Conservation (phyloP, 345 rosid species). For the Pelargonium nanum region DNA sequence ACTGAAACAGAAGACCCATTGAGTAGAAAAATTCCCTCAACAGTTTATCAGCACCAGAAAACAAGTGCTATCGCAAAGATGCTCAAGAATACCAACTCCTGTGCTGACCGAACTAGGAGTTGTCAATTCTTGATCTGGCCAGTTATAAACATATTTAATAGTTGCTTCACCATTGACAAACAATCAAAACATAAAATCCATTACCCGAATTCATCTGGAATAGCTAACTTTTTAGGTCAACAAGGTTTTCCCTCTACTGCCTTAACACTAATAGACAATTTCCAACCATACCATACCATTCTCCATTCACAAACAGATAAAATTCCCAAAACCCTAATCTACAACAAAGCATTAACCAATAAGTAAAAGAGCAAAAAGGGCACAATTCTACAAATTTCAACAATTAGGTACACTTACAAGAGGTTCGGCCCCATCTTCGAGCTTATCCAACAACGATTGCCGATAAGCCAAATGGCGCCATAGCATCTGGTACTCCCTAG, state of each 20-base stretch:
- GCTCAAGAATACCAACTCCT: background rate
- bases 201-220: background rate
- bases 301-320: background rate
- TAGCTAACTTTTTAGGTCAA: background rate
- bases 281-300: background rate
- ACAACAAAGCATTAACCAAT: background rate
- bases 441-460: constrained; percentile 29
- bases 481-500: constrained; percentile 71
- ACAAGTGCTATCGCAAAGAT: background rate
- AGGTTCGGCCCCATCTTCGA: constrained; percentile 43
- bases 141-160: background rate
- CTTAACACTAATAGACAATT: too few relatives aligned
- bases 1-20: background rate
- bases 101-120: background rate
- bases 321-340: background rate
- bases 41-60: background rate
- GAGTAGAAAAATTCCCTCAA: background rate
- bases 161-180: too few relatives aligned
- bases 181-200: too few relatives aligned
- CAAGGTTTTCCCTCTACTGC: background rate
- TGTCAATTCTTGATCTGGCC: background rate
- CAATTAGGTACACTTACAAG: constrained; percentile 29
- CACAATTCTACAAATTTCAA: background rate
- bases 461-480: constrained; percentile 95
- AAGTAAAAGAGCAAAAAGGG: background rate